Percentiles rank a stretch among this genome's conserved stretches.
Evolutionary conservation across 768 basidiomycete genomes (phyloP).

Genomic region (Amanita subjunquillea): DNA sequence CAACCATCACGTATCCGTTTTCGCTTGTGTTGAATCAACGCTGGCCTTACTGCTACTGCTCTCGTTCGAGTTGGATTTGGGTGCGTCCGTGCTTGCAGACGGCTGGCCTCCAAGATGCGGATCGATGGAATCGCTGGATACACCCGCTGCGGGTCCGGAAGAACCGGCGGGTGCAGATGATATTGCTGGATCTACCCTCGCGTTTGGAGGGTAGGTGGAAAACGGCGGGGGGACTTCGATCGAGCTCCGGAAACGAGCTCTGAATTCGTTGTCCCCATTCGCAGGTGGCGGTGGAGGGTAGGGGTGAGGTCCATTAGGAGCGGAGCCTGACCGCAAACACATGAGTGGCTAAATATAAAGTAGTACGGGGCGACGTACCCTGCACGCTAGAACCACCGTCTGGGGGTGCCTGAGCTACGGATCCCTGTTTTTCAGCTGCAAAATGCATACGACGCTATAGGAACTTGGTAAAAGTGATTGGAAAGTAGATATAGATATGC

Average conservation of each 20-base stretch:
- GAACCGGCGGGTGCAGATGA: neutral
- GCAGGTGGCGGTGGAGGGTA: constrained; percentile 4
- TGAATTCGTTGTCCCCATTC: constrained; percentile 7
- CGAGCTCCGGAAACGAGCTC: constrained; percentile 6
- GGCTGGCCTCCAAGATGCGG: constrained; percentile 4
- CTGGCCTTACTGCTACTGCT: neutral
- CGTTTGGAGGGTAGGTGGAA: neutral
- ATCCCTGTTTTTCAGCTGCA: constrained; percentile 24
- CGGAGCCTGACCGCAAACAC: neutral
- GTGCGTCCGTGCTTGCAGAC: neutral
- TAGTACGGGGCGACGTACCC: neutral
- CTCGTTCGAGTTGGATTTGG: neutral
- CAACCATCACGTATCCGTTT: constrained; percentile 1
- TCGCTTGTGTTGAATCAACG: neutral
- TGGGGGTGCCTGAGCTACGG: constrained; percentile 2
- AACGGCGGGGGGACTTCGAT: constrained; percentile 4
- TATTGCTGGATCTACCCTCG: neutral
- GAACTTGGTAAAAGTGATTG: constrained; percentile 4
- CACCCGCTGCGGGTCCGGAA: neutral
- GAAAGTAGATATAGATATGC: constrained; percentile 5
- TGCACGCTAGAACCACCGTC: constrained; percentile 1
- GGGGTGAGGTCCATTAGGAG: constrained; percentile 6
- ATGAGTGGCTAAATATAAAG: neutral
- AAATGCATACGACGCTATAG: constrained; percentile 31
- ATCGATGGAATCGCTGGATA: constrained; percentile 2